Evolutionary conservation across 768 basidiomycete species (phyloP), one percentile per base, ranked within the genome.

Genomic region (Leccinum variicolor): DNA sequence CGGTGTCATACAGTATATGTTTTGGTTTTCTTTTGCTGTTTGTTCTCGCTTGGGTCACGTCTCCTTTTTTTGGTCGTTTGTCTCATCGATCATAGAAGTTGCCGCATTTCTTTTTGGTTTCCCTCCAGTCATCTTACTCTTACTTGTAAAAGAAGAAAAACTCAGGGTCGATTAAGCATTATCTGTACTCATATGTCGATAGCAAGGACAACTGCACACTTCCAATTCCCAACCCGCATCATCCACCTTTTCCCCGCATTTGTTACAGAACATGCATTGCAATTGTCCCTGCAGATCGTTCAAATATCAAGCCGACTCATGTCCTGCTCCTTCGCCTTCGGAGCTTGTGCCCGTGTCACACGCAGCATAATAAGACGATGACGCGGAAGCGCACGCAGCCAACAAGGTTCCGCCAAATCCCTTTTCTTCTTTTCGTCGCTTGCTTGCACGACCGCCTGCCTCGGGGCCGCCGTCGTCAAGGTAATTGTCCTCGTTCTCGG

Each of bases 321-420:
- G 66, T 28, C 26, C 47, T 60, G 15, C 15, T 33, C 62, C 64
- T 61, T 66, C 64, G 45, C 63, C 66, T 59, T 78, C 73, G 50
- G 74, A 72, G 23, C 71, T 72, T 61, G 72, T 73, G 46, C 63
- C 62, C 21, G 72, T 67, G 60, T 72, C 70, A 54, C 47, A 48
- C 15, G 62, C 65, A 47, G 65, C 59, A n/a, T 72, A 58, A 55
- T 70, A 62, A 61, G 59, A 29, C 31, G 50, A 33, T n/a, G 19
- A 58, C 52, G 69, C 53, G 52, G 69, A 43, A 43, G 41, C 41
- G 41, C 19, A 68, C 62, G 81, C 76, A 47, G 82, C 82, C 31
- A 92, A 77, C 46, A 91, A 69, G 23, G 90, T 92, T 25, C 90
- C 90, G 52, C 81, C 80, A 68, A 92, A 92, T 3, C 86, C 90